Conservation (phyloP, 257 asterid genomes). For the Rauvolfia tetraphylla region DNA sequence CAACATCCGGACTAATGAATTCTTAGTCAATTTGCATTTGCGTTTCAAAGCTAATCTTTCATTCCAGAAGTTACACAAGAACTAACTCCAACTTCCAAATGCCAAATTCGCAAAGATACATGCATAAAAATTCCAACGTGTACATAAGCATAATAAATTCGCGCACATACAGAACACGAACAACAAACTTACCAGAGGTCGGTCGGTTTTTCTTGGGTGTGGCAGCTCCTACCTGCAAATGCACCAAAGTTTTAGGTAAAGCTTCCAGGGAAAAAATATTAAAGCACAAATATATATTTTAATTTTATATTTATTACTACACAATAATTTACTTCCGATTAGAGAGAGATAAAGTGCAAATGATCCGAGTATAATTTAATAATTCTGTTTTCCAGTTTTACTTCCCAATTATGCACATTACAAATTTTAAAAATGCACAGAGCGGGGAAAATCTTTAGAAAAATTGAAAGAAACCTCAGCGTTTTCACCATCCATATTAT, state of each 20-base stretch:
- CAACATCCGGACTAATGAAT: background rate
- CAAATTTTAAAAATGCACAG: background rate
- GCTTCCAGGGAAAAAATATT: background rate
- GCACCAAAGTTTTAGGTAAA: background rate
- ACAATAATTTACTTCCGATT: background rate
- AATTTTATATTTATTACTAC: no score
- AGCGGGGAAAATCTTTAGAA: no score
- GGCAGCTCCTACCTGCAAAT: slow-evolving; percentile 56
- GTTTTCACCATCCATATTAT: slow-evolving; percentile 51
- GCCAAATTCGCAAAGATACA: background rate
- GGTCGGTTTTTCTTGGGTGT: slow-evolving; percentile 60
- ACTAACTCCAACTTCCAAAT: background rate
- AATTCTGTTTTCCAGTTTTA: background rate
- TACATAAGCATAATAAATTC: background rate
- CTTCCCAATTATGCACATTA: background rate
- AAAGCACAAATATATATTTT: background rate
- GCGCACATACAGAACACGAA: background rate
- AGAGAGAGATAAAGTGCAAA: background rate
- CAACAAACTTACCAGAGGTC: slow-evolving; percentile 45
- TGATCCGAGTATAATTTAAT: background rate
- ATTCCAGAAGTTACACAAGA: background rate
- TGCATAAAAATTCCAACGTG: background rate
- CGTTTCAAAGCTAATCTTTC: background rate
- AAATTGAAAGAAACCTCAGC: background rate
- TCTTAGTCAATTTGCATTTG: background rate